Conservation (phyloP, 2,329 filamentous ascomycete species). For the Colletotrichum orchidophilum region DNA sequence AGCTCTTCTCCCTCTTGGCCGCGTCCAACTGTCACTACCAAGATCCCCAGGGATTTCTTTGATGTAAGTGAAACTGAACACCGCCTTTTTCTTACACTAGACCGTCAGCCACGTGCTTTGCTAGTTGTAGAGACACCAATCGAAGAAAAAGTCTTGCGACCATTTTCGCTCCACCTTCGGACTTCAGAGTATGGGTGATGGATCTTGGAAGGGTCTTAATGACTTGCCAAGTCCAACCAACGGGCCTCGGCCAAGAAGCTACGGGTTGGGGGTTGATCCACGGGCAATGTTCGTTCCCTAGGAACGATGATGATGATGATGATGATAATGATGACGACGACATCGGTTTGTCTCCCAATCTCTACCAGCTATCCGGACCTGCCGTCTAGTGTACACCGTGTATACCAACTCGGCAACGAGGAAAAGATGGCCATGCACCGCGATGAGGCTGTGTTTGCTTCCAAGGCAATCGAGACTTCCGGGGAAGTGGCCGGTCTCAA, state of each 20-base stretch:
- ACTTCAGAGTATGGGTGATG: constrained; percentile 6
- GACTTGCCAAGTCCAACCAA: constrained; percentile 21
- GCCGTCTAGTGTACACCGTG: too few relatives aligned
- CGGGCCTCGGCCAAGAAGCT: background rate
- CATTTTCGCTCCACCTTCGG: background rate
- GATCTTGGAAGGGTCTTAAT: background rate
- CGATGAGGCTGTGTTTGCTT: too few relatives aligned
- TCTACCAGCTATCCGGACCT: too few relatives aligned
- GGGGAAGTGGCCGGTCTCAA: too few relatives aligned
- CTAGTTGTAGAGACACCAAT: background rate
- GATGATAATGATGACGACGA: constrained; percentile 29
- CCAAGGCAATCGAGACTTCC: too few relatives aligned
- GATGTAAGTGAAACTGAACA: background rate
- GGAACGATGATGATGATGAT: constrained; percentile 22
- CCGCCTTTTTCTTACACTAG: background rate
- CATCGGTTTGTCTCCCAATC: background rate
- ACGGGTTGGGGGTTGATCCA: background rate
- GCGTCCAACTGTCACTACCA: too few relatives aligned
- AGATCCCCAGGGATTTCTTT: background rate
- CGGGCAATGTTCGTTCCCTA: too few relatives aligned
- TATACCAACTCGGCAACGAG: too few relatives aligned
- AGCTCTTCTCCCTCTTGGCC: too few relatives aligned
- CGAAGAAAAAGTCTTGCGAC: background rate
- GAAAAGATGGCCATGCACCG: too few relatives aligned
- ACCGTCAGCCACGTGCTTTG: background rate